Evolutionary conservation across 1,284 basidiomycete genomes (phyloP), one percentile per base, ranked within the genome.

Genomic region (Cryptococcus sp.): DNA sequence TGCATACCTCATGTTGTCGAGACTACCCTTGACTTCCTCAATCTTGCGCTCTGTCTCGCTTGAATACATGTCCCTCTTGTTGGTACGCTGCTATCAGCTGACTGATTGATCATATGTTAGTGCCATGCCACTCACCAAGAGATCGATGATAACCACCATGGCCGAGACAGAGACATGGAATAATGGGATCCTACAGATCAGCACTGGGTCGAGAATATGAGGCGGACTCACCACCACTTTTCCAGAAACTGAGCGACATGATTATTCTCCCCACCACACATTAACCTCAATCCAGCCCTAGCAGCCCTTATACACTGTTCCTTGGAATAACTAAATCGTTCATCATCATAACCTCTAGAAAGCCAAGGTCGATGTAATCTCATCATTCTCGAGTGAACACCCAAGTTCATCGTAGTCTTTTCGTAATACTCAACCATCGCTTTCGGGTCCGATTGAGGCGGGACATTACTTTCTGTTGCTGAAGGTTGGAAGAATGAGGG

Each of bases 271-370:
- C 36, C 36, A 50, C 69, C 67, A 40, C 62, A 63, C 69, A 77
- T 74, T 58, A 77, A 66, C 49, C 69, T 63, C 57, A 77, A 50
- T 49, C 65, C 70, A 18, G 72, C 73, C 41, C 74, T 66, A 7
- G 76, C 75, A 4, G 76, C 75, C 9, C 69, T 63, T 31, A 77
- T 73, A 54, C 76, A 77, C 52, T 75, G 73, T 49, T 75, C 70
- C 43, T 72, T 74, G 7, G 74, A 76, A 58, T 75, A 75, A 11
- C 69, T 66, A 53, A 75, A 77, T 41, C 66, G 51, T 47, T 74
- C 67, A 48, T 74, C 72, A 49, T 67, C 63, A 52, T 74, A 76
- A 2, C 70, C 72, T 32, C 70, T 62, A 19, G 65, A 67, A 31
- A 76, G 53, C 72, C 72, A 75, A 11, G 71, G 74, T 45, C 73